Evolutionary conservation across 2,329 filamentous ascomycete genomes (phyloP).

Genomic region (Fusarium burgessii): DNA sequence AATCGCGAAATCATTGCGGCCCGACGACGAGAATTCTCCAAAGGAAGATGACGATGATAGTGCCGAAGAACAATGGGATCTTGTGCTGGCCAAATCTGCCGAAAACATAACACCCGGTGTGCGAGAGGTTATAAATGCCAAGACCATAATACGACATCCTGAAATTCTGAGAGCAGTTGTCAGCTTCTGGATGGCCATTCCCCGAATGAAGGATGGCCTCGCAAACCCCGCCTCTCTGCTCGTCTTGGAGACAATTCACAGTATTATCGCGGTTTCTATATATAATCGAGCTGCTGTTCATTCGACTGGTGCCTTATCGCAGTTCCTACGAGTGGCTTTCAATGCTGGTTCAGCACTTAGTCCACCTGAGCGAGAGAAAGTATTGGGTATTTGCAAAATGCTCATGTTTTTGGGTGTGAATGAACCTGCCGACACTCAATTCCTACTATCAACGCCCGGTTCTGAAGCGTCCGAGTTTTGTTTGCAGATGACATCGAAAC

Average conservation of each 20-base stretch:
- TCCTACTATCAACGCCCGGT: slow-evolving; percentile 69
- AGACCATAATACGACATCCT: slow-evolving; percentile 67
- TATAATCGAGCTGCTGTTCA: slow-evolving; percentile 80
- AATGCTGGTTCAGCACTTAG: slow-evolving; percentile 62
- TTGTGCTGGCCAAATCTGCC: slow-evolving; percentile 53
- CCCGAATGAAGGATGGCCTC: slow-evolving; percentile 57
- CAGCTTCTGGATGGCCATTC: slow-evolving; percentile 73
- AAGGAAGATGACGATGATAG: slow-evolving; percentile 50
- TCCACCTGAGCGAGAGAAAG: slow-evolving; percentile 66
- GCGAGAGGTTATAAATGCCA: slow-evolving; percentile 62
- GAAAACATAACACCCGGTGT: slow-evolving; percentile 57
- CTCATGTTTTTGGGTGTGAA: slow-evolving; percentile 82
- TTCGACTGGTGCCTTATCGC: slow-evolving; percentile 75
- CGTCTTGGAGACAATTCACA: slow-evolving; percentile 72
- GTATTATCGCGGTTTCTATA: slow-evolving; percentile 70
- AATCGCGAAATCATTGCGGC: slow-evolving; percentile 54
- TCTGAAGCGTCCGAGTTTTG: slow-evolving; percentile 74
- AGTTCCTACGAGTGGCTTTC: slow-evolving; percentile 73
- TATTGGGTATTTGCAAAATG: slow-evolving; percentile 75
- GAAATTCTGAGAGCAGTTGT: slow-evolving; percentile 73
- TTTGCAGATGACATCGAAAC: slow-evolving; percentile 77
- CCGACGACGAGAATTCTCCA: slow-evolving; percentile 45
- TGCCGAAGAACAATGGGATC: slow-evolving; percentile 54
- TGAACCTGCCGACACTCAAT: slow-evolving; percentile 83
- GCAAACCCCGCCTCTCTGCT: slow-evolving; percentile 70